Percentiles rank a stretch among this genome's conserved stretches.
These are phyloP conservation scores for Hanseniaspora vineae DNA, from an alignment of 805 yeast species.

Conservation along the genomic window DNA sequence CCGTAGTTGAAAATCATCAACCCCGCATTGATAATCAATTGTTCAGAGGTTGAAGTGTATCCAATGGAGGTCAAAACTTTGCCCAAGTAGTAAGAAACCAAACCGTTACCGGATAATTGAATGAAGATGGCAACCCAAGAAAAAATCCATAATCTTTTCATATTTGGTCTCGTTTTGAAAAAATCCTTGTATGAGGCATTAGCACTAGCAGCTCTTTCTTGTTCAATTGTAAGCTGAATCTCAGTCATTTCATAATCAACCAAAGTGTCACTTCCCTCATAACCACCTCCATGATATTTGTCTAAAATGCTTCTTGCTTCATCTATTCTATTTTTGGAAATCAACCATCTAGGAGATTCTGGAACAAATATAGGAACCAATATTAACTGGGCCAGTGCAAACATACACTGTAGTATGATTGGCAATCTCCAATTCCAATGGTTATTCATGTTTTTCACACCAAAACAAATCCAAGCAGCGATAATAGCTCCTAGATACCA, in stretches of 20 bases:
- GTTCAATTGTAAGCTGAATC: constrained; percentile 27
- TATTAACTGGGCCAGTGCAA: constrained; percentile 14
- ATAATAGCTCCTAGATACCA: constrained; percentile 44
- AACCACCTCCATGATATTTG: constrained; percentile 2
- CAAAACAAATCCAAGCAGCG: constrained; percentile 32
- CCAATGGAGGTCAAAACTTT: constrained; percentile 41
- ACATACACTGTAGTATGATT: constrained; percentile 34
- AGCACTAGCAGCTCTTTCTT: constrained; percentile 24
- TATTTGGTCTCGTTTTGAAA: constrained; percentile 26
- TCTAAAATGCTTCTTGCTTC: constrained; percentile 30
- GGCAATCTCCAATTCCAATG: constrained; percentile 43
- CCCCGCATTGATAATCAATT: constrained; percentile 38
- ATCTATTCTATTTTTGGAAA: constrained; percentile 29
- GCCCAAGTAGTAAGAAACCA: constrained; percentile 37
- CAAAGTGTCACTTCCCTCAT: neutral
- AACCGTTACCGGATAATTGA: constrained; percentile 39
- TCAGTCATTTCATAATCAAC: constrained; percentile 3
- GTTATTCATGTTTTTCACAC: constrained; percentile 4
- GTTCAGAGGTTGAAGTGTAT: constrained; percentile 31
- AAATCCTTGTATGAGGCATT: constrained; percentile 27
- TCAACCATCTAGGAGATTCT: constrained; percentile 36
- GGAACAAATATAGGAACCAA: constrained; percentile 21
- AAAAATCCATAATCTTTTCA: constrained; percentile 29
- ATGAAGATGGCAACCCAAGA: constrained; percentile 23
- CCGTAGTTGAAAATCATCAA: constrained; percentile 34